phyloP scores from a whole-genome alignment of 2,329 filamentous ascomycete species.

The Fusarium sp. region DNA sequence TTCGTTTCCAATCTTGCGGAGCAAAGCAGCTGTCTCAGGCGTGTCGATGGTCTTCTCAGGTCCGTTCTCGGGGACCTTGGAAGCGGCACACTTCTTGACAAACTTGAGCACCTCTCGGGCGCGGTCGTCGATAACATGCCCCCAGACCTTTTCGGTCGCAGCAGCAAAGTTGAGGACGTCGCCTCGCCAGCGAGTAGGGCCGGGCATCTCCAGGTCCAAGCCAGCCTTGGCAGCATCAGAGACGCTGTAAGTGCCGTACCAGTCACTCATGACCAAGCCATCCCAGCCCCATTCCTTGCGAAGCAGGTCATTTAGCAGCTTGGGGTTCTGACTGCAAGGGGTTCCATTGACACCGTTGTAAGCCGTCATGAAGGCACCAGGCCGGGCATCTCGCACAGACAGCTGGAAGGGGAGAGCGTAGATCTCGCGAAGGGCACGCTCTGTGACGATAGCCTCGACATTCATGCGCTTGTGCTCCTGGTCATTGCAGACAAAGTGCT shows the following conservation, averaged over 20 bases:
- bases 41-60: conserved; percentile 71
- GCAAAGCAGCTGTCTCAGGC: conserved; percentile 73
- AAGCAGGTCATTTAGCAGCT: conserved; percentile 66
- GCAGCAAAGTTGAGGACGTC: conserved; percentile 67
- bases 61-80: conserved; percentile 69
- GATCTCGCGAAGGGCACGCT: conserved; percentile 71
- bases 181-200: conserved; percentile 67
- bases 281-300: conserved; percentile 72
- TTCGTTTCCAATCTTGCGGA: conserved; percentile 77
- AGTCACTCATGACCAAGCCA: conserved; percentile 73
- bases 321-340: conserved; percentile 68
- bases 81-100: conserved; percentile 70
- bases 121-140: conserved; percentile 71
- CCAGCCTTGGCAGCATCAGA: conserved; percentile 66
- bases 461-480: conserved; percentile 72
- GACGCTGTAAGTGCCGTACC: conserved; percentile 72
- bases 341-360: conserved; percentile 73
- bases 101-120: conserved; percentile 71
- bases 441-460: conserved; percentile 69
- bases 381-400: conserved; percentile 65
- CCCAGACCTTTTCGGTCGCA: conserved; percentile 69
- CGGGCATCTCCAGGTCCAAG: conserved; percentile 74
- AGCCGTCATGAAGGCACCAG: conserved; percentile 71
- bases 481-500: conserved; percentile 76
- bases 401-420: conserved; percentile 73